Percentiles rank a stretch among this genome's conserved stretches.
These are phyloP conservation scores for Rhodamnia argentea DNA, from an alignment of 345 rosid species.

Conservation along the genomic window DNA sequence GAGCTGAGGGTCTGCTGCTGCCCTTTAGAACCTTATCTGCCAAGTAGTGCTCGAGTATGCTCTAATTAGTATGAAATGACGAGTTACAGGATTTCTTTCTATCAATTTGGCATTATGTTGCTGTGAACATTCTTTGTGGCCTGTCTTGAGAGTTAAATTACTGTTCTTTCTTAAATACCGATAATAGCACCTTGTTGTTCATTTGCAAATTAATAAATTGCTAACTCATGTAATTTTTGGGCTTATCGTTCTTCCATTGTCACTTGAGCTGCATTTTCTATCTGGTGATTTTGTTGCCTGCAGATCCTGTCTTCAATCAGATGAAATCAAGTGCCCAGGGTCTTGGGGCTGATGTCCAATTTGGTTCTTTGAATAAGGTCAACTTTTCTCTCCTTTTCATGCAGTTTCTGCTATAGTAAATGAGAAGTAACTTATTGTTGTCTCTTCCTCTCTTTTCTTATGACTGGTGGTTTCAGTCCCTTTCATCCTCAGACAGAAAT, in stretches of 20 bases:
- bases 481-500: conserved; percentile 26
- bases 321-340: conserved; percentile 36
- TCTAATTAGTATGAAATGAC: background rate
- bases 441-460: background rate
- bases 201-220: background rate
- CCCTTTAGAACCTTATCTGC: background rate
- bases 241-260: background rate
- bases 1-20: background rate
- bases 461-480: conserved; percentile 14
- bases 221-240: background rate
- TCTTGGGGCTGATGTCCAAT: conserved; percentile 34
- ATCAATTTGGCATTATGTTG: background rate
- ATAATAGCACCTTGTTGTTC: background rate
- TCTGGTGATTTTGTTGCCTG: background rate
- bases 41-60: background rate
- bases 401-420: background rate
- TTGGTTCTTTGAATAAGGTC: conserved; percentile 43
- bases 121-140: background rate
- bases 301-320: conserved; percentile 51
- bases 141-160: background rate
- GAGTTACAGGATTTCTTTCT: background rate
- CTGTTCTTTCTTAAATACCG: background rate
- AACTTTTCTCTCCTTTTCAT: background rate
- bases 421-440: background rate
- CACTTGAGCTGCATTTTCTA: background rate